Base-by-base conservation (phyloP, 75 land plant genomes). In the Adiantum capillusveneris region DNA sequence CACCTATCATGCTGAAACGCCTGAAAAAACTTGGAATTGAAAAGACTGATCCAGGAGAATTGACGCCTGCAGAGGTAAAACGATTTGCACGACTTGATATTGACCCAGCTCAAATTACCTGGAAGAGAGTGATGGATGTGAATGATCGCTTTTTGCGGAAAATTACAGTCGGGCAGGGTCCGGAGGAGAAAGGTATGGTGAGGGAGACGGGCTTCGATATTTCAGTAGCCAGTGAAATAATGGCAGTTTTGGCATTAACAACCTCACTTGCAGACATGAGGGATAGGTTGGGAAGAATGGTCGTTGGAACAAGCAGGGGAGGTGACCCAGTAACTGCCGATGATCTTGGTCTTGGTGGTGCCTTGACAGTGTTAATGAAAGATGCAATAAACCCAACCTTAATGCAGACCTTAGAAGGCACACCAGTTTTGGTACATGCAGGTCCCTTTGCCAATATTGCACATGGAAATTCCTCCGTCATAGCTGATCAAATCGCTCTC, bases 381-480 rank as follows among this genome's bases (percentile, higher is more conserved):
- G 98, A 94, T 75, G 98, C 90, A 7, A 88, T 94, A 53, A 73
- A 94, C 56, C 94, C 95, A 37, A 94, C 98, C 1, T 58, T 94
- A 44, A 94, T 94, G 95, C 95, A 94, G 60, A 94, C 98, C 9
- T 81, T 94, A 42, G 98, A 88, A 62, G 98, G 98, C 16, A 94
- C 98, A 0, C 96, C 98, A 25, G 98, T 94, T 22, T 78, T 94
- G 58, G 95, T 94, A 36, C 98, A 94, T 71, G 98, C 98, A 18
- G 98, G 98, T 17, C 95, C 98, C n/a, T 94, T 94, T 76, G 98
- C 98, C 44, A 88, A 94, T 57, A 94, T 88, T 64, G 98, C 98
- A 18, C 98, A 94, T 76, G 98, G 98, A 9, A 94, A 94, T 60
- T 94, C 98, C 43, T 94, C 98, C n/a, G 71, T 94, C 45, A 82